Evolutionary conservation across 148 eudicot genomes (phyloP), one percentile per base, ranked within the genome.

Genomic region (Polygonum maritimum): DNA sequence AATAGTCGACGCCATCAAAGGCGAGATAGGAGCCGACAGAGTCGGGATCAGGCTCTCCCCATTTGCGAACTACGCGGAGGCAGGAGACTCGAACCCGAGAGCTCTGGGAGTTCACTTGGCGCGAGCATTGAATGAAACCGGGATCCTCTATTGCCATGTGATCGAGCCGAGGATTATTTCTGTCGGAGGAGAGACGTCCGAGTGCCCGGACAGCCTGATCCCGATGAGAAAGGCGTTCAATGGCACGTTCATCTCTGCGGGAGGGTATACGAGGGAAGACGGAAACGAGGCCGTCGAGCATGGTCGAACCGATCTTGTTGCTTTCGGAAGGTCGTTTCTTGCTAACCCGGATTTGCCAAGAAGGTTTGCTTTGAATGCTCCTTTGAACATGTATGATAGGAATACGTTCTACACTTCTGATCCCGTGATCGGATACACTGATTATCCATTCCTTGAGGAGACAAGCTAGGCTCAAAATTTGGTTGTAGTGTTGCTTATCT

Each of bases 361-460:
- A 31, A 81, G 86, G 79, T 83, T 86, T 78, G 81, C 75, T 44
- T 76, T 88, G 26, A 36, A 86, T 79, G 87, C 84, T 26, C 80
- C 86, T 58, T 74, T 88, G 5, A 88, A 88, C 65, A 82, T 81
- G 84, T 86, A 88, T 67, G n/a, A 80, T 6, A 67, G 88, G 72
- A 82, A 81, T 2, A 85, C 87, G 0, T 86, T 88, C 71, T 88
- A 86, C 39, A 71, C 40, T 21, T 35, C 83, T 0, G 88, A 88
- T 74, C 88, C 88, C 22, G 70, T 88, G 74, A 75, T 88, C 67
- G 90, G 91, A 14, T 88, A 88, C 77, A 86, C 86, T 1, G 88
- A 88, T 80, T 88, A 88, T 57, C 87, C 88, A 4, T 88, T 82
- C 60, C 81, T 85, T 33, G 87, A 86, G 71, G 55, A 71, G 39